A percentile compares a stretch with the other conserved stretches of the same genome.
Conservation (phyloP, 2,329 filamentous ascomycete species). For the Fusarium hostae region DNA sequence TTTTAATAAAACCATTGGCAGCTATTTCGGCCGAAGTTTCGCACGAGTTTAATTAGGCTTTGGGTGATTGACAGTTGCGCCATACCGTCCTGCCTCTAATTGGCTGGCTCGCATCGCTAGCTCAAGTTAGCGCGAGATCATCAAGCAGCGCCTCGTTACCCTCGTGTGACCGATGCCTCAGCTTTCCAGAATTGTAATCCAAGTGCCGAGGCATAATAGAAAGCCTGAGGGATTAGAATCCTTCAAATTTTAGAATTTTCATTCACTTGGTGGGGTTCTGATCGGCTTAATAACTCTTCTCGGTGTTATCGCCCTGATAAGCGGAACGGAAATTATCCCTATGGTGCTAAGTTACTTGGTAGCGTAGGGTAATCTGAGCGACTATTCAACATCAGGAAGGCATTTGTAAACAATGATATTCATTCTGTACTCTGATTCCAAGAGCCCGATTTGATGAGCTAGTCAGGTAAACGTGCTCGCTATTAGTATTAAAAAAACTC, state of each 20-base stretch:
- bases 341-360: too few species aligned
- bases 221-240: background rate
- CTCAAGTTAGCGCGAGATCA: too few species aligned
- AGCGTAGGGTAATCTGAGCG: background rate
- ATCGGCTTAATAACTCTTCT: fast-evolving
- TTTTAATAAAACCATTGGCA: background rate
- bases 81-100: background rate
- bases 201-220: background rate
- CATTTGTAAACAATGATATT: fast-evolving
- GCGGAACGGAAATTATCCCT: fast-evolving
- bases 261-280: background rate
- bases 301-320: background rate
- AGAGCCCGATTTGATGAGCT: background rate
- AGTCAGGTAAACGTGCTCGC: fast-evolving
- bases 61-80: fast-evolving
- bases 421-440: fast-evolving
- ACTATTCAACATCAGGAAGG: background rate
- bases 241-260: fast-evolving
- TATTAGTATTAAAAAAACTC: background rate
- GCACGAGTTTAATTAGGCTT: background rate
- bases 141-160: background rate
- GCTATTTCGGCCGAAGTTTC: background rate
- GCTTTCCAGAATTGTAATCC: fast-evolving
- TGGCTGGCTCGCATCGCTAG: background rate
- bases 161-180: background rate